Base-by-base conservation (phyloP, 1,284 basidiomycete genomes). In the Fomitopsis betulina region DNA sequence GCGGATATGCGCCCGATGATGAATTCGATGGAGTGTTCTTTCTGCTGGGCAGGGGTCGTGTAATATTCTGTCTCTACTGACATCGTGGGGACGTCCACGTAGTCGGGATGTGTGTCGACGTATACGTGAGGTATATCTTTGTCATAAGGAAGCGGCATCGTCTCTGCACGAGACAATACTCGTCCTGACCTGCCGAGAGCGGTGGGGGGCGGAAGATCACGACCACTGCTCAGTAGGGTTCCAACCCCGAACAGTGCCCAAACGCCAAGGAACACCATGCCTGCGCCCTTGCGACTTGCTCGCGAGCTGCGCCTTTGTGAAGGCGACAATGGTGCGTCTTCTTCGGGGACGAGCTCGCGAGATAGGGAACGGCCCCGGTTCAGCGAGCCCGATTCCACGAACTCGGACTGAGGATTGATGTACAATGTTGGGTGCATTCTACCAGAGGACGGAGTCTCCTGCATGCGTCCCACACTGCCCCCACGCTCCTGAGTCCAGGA, bases 1-100 rank as follows among this genome's bases (percentile, higher is more conserved):
- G 96, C 94, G 56, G 90, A 94, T 59, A 94, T 84, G 2, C 95
- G 87, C 1, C 95, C 95, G 53, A 97, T 76, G 17, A 93, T 70
- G 50, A 84, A 87, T 64, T 89, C 80, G 47, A 69, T 72, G 9
- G 77, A 70, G 6, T 72, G 70, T 32, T 58, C 53, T 21, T 54
- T 33, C 43, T 55, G 37, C 2, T 55, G 30, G 19, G 30, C 5
- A 8, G 53, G 19, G 5, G 19, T 30, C 15, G 21, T 32, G 19
- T n/a, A 54, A 42, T 9, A 13, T 25, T 58, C 33, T 25, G 33
- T 19, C n/a, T 19, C 45, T 12, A 6, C 45, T 8, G 39, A 49
- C 2, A 35, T 23, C n/a, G 35, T 19, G 25, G 21, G n/a, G 23
- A 38, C 19, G 35, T 35, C 35, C 35, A 23, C 4, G 61, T 57